Conservation (phyloP, 2,329 filamentous ascomycete species). For the Arthrobotrys musiformis region DNA sequence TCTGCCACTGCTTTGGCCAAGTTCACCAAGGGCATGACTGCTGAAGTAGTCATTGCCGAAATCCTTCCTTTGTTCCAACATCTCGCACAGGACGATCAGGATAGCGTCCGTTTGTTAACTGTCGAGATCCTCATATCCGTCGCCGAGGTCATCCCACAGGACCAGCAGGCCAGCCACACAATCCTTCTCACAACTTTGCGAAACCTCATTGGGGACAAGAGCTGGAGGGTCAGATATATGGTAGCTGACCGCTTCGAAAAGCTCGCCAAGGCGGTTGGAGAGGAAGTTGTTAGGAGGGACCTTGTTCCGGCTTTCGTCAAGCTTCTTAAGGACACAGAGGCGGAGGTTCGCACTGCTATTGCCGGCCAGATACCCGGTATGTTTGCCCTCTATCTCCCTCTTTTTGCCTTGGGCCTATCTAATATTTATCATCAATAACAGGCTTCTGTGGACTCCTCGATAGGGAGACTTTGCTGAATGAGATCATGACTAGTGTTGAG, state of each 20-base stretch:
- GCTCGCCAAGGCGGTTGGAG: conserved; percentile 98
- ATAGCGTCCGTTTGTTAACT: conserved; percentile 93
- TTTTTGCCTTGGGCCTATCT: not conserved
- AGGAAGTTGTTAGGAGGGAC: conserved; percentile 93
- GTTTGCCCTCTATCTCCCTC: conserved; percentile 50
- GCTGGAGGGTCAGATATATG: conserved; percentile 99
- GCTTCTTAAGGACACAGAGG: conserved; percentile 96
- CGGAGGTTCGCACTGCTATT: conserved; percentile 95
- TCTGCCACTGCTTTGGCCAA: conserved; percentile 95
- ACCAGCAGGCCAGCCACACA: conserved; percentile 95
- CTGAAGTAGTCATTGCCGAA: conserved; percentile 91
- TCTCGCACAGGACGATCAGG: conserved; percentile 94
- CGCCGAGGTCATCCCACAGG: conserved; percentile 95
- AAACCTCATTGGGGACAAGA: conserved; percentile 97
- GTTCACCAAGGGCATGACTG: conserved; percentile 96
- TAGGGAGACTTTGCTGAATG: conserved; percentile 85
- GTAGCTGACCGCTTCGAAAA: conserved; percentile 98
- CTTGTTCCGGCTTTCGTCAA: conserved; percentile 97
- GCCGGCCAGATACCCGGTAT: conserved; percentile 91
- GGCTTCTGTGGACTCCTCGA: conserved; percentile 94
- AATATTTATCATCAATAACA: conserved; percentile 63
- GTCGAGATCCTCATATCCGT: conserved; percentile 97
- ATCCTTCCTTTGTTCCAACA: conserved; percentile 99
- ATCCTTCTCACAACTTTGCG: conserved; percentile 89
- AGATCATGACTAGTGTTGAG: conserved; percentile 96